Evolutionary conservation across 1,139 yeast species (phyloP).

Genomic region (Scheffersomyces illinoinensis): DNA sequence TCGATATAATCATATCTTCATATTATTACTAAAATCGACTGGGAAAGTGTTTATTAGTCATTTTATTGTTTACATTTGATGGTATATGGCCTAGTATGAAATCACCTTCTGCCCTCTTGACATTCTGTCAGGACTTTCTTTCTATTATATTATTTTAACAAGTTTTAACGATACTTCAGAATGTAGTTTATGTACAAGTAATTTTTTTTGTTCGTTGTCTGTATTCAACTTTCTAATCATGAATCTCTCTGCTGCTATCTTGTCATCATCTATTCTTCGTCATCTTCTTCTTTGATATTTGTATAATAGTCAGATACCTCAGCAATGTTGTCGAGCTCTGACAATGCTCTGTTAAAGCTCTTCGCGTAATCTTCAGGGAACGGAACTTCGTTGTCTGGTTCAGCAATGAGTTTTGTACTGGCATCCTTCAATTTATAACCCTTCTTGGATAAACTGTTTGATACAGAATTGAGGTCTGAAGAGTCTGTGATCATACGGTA

Average conservation of each 20-base stretch:
- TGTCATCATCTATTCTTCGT: background rate
- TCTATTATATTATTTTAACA: background rate
- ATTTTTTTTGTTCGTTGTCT: background rate
- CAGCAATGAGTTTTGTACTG: slow-evolving; percentile 68
- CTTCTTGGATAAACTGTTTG: slow-evolving; percentile 52
- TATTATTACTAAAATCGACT: background rate
- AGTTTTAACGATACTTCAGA: background rate
- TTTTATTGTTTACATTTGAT: background rate
- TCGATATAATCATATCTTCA: background rate
- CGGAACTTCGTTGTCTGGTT: slow-evolving; percentile 57
- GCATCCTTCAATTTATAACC: slow-evolving; percentile 69
- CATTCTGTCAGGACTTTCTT: background rate
- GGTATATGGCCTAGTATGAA: background rate
- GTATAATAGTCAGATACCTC: slow-evolving; percentile 81
- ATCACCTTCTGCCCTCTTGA: background rate
- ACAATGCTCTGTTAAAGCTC: slow-evolving; percentile 58
- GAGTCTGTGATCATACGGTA: slow-evolving; percentile 58
- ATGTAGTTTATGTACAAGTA: background rate
- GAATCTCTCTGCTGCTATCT: background rate
- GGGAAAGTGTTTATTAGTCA: background rate
- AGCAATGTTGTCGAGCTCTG: slow-evolving; percentile 67
- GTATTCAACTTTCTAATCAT: background rate
- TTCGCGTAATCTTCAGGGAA: slow-evolving; percentile 53
- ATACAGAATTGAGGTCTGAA: slow-evolving; percentile 58
- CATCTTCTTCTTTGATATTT: slow-evolving; percentile 34